A percentile compares a stretch with the other conserved stretches of the same genome.
Evolutionary conservation across 2,329 filamentous ascomycete genomes (phyloP).

Genomic region (Phialophora chinensis): DNA sequence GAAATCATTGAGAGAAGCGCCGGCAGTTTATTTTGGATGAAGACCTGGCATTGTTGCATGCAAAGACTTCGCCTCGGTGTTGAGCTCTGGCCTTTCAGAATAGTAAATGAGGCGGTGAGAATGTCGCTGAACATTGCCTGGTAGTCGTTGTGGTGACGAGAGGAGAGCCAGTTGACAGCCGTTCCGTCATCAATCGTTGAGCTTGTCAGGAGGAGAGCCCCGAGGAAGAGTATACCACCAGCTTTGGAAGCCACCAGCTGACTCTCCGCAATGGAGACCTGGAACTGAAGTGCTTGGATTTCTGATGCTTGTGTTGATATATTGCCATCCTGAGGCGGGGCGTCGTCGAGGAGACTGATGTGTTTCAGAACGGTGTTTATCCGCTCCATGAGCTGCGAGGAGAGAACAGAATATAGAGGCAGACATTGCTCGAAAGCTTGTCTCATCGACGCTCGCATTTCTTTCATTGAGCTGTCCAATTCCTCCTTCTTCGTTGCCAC

Average conservation of each 20-base stretch:
- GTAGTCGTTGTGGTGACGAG: conserved; percentile 83
- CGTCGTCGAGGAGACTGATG: conserved; percentile 30
- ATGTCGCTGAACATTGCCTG: conserved; percentile 80
- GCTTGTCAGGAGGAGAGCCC: conserved; percentile 78
- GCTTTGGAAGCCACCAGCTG: conserved; percentile 77
- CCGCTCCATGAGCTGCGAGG: conserved; percentile 33
- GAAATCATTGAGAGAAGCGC: conserved; percentile 64
- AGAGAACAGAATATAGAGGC: conserved; percentile 32
- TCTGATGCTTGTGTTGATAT: conserved; percentile 27
- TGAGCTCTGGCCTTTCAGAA: conserved; percentile 75
- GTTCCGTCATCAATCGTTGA: conserved; percentile 81
- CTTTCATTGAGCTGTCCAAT: not conserved
- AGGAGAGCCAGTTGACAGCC: conserved; percentile 80
- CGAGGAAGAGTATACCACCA: conserved; percentile 84
- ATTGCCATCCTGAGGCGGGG: conserved; percentile 9
- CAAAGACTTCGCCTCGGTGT: conserved; percentile 51
- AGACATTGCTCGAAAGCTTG: conserved; percentile 30
- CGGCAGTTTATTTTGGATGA: conserved; percentile 77
- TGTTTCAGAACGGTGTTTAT: conserved; percentile 37
- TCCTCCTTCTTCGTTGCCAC: not conserved
- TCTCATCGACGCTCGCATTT: conserved; percentile 23
- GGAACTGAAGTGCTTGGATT: conserved; percentile 56
- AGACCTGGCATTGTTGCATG: conserved; percentile 73
- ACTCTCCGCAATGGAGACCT: conserved; percentile 65
- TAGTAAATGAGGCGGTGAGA: conserved; percentile 85